Base-by-base conservation (phyloP, 176 grass and related monocot species). In the Neostapfia colusana region DNA sequence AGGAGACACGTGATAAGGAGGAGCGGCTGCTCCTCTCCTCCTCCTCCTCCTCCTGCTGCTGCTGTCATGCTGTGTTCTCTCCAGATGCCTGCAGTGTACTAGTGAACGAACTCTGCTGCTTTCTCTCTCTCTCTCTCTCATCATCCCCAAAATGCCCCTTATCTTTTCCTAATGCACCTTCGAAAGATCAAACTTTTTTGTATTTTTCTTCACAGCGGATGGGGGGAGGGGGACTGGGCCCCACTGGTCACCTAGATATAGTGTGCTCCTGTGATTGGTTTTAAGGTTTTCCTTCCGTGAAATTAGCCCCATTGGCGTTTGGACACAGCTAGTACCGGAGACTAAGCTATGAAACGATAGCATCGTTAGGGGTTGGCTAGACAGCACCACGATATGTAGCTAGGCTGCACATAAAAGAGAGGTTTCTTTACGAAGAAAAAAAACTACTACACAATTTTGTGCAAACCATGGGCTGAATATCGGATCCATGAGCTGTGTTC, bases 141-240 rank as follows among this genome's bases (percentile, higher is more conserved):
- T 80, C 69, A 34, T 88, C 63, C 75, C 86, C 28, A 84, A 75
- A 84, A 84, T 88, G 21, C 81, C 86, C 70, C 76, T 84, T 84
- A 84, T 88, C 81, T 35, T 73, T 45, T 57, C 17, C 63, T 66
- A 72, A 82, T 66, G 49, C 58, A 39, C 44, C 35, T 54, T 74
- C 38, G 7, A 73, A 69, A 46, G 44, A 79, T 41, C 61, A 43
- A 13, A 27, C 59, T 26, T 73, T 61, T 72, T 64, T 48, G 41
- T 45, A 24, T 28, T 77, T 49, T 76, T 43, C 60, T 46, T 54
- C 21, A 3, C 31, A 15, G 18, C 41, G 25, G 41, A 62, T 85
- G 70, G 59, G 38, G 77, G 28, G 35, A 59, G 38, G 77, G 28
- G 35, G 23, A 49, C 4, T 46, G 4, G 75, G 34, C 20, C 38